phyloP scores from a whole-genome alignment of 2,329 filamentous ascomycete species.

The Calonectria multiphialidica region DNA sequence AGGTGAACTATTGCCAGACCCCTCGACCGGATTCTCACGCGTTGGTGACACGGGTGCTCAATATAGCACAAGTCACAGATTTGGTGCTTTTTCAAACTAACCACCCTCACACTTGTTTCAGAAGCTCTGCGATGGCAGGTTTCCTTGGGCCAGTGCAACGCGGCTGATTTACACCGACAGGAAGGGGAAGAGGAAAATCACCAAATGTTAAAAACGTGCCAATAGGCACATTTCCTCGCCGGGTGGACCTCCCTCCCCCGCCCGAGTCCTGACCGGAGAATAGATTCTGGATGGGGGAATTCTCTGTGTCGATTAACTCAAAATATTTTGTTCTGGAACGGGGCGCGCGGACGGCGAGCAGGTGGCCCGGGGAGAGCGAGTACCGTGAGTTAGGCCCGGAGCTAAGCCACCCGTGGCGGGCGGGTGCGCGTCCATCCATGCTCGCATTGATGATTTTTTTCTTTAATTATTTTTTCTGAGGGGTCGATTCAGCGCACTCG shows the following conservation, averaged over 20 bases:
- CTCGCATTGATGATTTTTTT: not conserved
- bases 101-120: not conserved
- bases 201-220: not conserved
- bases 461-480: no score
- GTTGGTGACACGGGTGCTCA: not conserved
- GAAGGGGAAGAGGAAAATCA: not conserved
- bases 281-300: constrained; percentile 6
- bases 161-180: not conserved
- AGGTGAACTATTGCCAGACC: not conserved
- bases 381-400: not conserved
- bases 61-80: not conserved
- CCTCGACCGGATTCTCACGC: no score
- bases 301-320: not conserved
- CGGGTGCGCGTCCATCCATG: not conserved
- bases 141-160: not conserved
- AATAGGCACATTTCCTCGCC: not conserved
- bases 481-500: no score
- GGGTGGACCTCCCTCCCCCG: not conserved
- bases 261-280: not conserved
- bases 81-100: not conserved
- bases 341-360: not conserved
- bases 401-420: not conserved
- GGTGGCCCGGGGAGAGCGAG: not conserved
- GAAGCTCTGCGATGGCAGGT: no score
- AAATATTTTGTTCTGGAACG: not conserved